Evolutionary conservation across 2,329 filamentous ascomycete species (phyloP).

Genomic region (Botrytis deweyae): DNA sequence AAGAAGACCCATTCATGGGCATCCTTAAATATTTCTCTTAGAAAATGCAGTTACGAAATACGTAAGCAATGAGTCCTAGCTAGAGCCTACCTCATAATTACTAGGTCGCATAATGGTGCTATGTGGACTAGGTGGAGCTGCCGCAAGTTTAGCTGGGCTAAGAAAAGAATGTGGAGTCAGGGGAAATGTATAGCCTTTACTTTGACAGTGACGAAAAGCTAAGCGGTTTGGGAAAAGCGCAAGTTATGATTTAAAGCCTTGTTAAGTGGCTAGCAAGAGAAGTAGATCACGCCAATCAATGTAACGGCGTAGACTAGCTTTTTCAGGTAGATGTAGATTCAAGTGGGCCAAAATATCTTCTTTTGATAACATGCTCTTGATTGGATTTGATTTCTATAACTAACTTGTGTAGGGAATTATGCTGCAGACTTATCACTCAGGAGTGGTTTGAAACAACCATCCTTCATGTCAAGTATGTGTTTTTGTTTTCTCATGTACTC

Average conservation of each 20-base stretch:
- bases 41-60: background rate
- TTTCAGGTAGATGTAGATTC: background rate
- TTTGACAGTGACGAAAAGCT: background rate
- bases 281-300: background rate
- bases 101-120: no score
- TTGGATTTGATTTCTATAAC: background rate
- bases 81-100: background rate
- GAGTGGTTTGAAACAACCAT: background rate
- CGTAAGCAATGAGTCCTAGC: background rate
- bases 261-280: background rate
- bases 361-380: background rate
- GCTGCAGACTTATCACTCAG: background rate
- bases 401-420: background rate
- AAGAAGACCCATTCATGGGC: background rate
- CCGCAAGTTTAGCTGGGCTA: background rate
- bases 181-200: background rate
- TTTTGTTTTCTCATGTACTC: background rate
- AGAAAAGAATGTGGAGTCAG: background rate
- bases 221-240: background rate
- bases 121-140: background rate
- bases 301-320: background rate
- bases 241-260: background rate
- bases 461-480: background rate
- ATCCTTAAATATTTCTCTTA: background rate
- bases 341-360: background rate